Evolutionary conservation across 495 filamentous ascomycete species (phyloP).

Genomic region (Penicillium lagena): DNA sequence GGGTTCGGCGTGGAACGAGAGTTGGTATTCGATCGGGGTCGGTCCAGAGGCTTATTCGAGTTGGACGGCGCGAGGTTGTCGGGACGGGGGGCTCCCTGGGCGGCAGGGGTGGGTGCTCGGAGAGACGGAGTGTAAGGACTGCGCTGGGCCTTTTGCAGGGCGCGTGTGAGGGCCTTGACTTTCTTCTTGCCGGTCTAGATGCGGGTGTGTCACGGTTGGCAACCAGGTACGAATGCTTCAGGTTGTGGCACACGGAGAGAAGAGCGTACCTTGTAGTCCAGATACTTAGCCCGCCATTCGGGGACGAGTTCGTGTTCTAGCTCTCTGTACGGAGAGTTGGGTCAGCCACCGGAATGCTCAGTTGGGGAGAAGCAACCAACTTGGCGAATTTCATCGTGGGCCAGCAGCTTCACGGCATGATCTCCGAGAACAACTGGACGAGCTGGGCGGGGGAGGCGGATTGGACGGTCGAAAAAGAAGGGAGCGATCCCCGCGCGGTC

Average conservation of each 20-base stretch:
- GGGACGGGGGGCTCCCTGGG: conserved; percentile 17
- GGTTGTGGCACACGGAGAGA: neutral
- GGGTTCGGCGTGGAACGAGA: conserved; percentile 19
- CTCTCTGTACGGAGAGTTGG: conserved; percentile 44
- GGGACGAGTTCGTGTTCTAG: conserved; percentile 81
- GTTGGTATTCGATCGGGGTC: neutral
- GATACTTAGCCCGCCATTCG: conserved; percentile 89
- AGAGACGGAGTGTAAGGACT: conserved; percentile 46
- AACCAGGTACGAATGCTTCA: too few relatives aligned
- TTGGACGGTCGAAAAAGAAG: too few relatives aligned
- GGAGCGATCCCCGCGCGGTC: too few relatives aligned
- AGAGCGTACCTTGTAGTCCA: conserved; percentile 73
- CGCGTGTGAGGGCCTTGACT: conserved; percentile 71
- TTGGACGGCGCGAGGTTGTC: conserved; percentile 6
- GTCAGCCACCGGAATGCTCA: conserved; percentile 16
- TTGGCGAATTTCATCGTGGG: conserved; percentile 59
- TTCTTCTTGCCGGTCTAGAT: conserved; percentile 74
- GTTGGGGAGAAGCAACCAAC: conserved; percentile 25
- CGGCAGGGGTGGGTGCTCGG: conserved; percentile 20
- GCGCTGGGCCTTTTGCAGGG: conserved; percentile 53
- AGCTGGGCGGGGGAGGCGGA: neutral
- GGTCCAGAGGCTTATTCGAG: conserved; percentile 17
- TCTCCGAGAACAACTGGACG: neutral
- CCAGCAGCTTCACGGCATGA: conserved; percentile 2
- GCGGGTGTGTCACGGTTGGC: too few relatives aligned